Evolutionary conservation across 2,329 filamentous ascomycete genomes (phyloP).

Genomic region (Didymella lethalis): DNA sequence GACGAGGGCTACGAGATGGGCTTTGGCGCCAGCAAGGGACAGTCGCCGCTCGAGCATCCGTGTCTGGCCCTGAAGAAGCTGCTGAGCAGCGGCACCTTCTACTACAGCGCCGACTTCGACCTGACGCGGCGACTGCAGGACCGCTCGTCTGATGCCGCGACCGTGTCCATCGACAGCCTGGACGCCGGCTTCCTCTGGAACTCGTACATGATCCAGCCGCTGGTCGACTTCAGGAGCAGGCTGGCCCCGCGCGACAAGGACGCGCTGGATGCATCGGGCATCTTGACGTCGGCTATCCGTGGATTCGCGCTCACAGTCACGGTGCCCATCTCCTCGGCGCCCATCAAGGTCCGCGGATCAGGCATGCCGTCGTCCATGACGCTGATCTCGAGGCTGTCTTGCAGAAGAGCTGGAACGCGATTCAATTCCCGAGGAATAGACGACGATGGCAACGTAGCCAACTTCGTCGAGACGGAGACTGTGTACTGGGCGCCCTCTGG

Average conservation of each 20-base stretch:
- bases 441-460: constrained; percentile 95
- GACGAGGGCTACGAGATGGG: constrained; percentile 63
- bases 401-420: constrained; percentile 86
- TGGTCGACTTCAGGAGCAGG: constrained; percentile 86
- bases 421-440: constrained; percentile 99
- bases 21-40: constrained; percentile 66
- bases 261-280: constrained; percentile 83
- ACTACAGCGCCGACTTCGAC: constrained; percentile 98
- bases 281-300: constrained; percentile 91
- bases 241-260: constrained; percentile 77
- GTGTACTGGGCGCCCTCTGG: constrained; percentile 82
- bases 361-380: constrained; percentile 85
- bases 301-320: constrained; percentile 90
- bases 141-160: constrained; percentile 77
- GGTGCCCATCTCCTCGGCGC: constrained; percentile 78
- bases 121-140: constrained; percentile 92
- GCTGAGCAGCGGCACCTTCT: constrained; percentile 91
- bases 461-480: constrained; percentile 98
- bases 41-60: constrained; percentile 81
- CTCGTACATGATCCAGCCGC: constrained; percentile 94
- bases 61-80: constrained; percentile 92
- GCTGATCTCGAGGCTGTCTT: constrained; percentile 90
- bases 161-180: constrained; percentile 90
- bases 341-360: constrained; percentile 69
- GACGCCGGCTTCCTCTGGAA: constrained; percentile 97